A percentile compares a stretch with the other conserved stretches of the same genome.
Evolutionary conservation across 176 grass and related monocot species (phyloP).

Genomic region (Tuctoria greenei): DNA sequence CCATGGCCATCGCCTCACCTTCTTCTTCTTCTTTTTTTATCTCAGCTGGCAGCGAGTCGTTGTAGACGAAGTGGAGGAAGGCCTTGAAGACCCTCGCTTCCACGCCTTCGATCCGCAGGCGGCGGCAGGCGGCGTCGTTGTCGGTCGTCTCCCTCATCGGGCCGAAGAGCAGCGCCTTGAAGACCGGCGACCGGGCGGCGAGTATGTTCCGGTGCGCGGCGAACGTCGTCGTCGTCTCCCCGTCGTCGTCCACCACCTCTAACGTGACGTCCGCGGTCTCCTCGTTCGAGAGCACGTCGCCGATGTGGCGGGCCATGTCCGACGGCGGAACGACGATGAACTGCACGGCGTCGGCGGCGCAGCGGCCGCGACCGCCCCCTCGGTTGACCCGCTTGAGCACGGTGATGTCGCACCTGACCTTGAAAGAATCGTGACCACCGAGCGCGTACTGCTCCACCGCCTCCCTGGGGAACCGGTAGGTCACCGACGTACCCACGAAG

Average conservation of each 20-base stretch:
- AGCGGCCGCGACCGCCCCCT: no score
- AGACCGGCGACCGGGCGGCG: conserved; percentile 21
- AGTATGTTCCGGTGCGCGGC: conserved; percentile 18
- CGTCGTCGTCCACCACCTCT: background rate
- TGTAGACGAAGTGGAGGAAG: conserved; percentile 46
- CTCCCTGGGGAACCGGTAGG: no score
- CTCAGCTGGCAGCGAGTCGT: conserved; percentile 28
- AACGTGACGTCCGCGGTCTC: conserved; percentile 10
- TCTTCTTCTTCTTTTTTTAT: no score
- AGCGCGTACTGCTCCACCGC: background rate
- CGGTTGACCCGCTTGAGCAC: background rate
- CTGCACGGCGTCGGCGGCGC: background rate
- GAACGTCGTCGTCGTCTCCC: conserved; percentile 5
- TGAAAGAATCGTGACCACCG: background rate
- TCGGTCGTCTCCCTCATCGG: background rate
- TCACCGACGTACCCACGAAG: no score
- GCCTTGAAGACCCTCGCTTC: conserved; percentile 24
- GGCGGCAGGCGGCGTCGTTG: no score
- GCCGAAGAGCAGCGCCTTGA: background rate
- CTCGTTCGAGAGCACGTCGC: background rate
- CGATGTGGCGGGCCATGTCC: conserved; percentile 2
- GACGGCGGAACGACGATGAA: background rate
- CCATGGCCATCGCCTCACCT: background rate
- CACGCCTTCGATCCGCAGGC: background rate
- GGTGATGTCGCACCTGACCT: background rate